phyloP scores from a whole-genome alignment of 2,329 filamentous ascomycete genomes.

The Penicillium frequentans region DNA sequence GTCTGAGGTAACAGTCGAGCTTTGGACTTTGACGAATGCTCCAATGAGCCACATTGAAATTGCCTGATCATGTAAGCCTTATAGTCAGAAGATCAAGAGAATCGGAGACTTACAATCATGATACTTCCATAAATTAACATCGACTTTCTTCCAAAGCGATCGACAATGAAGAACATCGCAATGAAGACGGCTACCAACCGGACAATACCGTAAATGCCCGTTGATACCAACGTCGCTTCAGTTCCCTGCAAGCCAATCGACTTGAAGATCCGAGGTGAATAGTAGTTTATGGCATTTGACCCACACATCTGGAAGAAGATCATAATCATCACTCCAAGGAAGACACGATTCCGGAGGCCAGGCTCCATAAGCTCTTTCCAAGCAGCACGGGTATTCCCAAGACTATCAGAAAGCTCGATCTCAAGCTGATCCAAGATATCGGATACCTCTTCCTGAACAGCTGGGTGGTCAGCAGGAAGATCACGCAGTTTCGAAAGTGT shows the following conservation, averaged over 20 bases:
- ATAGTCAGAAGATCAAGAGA: slow-evolving; percentile 46
- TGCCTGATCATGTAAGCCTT: slow-evolving; percentile 60
- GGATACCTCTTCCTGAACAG: slow-evolving; percentile 55
- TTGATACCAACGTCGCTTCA: slow-evolving; percentile 69
- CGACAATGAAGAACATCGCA: slow-evolving; percentile 44
- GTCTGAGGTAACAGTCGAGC: slow-evolving; percentile 46
- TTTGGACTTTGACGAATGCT: slow-evolving; percentile 52
- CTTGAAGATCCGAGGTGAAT: slow-evolving; percentile 51
- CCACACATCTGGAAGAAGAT: slow-evolving; percentile 53
- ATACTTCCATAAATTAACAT: slow-evolving; percentile 65
- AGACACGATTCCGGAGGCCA: slow-evolving; percentile 51
- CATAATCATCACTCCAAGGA: slow-evolving; percentile 53
- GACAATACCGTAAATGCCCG: slow-evolving; percentile 38
- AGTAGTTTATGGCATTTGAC: slow-evolving; percentile 62
- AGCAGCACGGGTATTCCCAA: slow-evolving; percentile 47
- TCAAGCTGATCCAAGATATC: slow-evolving; percentile 63
- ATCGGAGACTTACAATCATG: slow-evolving; percentile 52
- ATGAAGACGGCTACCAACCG: slow-evolving; percentile 66
- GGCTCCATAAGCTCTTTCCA: slow-evolving; percentile 48
- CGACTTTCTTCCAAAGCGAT: slow-evolving; percentile 45
- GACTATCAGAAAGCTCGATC: slow-evolving; percentile 38
- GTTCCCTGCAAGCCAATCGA: slow-evolving; percentile 57
- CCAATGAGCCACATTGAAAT: slow-evolving; percentile 67
- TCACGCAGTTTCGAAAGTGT: slow-evolving; percentile 58
- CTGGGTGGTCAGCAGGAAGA: slow-evolving; percentile 50